Percentiles rank a stretch among this genome's conserved stretches.
Conservation (phyloP, 2,329 filamentous ascomycete species). For the Ophiostoma australiae region DNA sequence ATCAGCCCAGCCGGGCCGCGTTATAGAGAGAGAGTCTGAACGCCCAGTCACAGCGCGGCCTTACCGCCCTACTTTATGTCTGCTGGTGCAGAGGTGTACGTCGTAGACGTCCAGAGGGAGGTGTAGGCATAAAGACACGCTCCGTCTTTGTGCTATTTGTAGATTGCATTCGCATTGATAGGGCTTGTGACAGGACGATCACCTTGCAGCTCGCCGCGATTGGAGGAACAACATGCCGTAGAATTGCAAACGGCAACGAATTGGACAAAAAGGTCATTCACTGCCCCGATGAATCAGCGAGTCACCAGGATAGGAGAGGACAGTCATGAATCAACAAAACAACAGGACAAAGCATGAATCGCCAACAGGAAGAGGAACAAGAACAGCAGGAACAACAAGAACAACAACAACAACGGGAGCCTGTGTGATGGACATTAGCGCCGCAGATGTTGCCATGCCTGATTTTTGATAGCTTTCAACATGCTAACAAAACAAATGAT, state of each 20-base stretch:
- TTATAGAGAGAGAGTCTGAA: neutral
- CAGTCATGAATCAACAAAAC: neutral
- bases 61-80: neutral
- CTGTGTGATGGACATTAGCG: neutral
- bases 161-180: neutral
- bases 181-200: constrained; percentile 7
- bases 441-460: neutral
- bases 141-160: neutral
- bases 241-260: neutral
- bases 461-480: too few species aligned
- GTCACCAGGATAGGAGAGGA: neutral
- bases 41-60: neutral
- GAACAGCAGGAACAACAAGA: too few species aligned
- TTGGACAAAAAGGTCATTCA: neutral
- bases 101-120: neutral
- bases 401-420: neutral
- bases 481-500: too few species aligned
- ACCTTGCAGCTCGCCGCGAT: constrained; percentile 10
- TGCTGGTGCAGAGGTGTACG: neutral
- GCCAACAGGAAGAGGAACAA: neutral
- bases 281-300: neutral
- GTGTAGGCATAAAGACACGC: neutral
- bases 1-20: neutral
- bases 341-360: neutral
- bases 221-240: constrained; percentile 16